Conservation (phyloP, 352 stramenopile species). For the Elongisporangium undulatum region DNA sequence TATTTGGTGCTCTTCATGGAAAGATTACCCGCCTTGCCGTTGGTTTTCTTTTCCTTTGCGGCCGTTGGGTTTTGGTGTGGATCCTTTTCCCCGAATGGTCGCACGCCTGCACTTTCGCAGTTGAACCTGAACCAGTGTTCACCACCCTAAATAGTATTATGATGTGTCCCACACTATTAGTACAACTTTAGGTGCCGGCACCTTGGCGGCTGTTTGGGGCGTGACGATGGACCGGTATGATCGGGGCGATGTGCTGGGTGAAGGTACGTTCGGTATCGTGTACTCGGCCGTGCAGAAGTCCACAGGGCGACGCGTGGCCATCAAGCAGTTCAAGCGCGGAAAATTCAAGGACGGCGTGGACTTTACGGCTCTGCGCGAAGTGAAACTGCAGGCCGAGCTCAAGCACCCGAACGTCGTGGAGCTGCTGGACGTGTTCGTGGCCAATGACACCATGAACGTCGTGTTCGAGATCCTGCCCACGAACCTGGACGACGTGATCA, state of each 20-base stretch:
- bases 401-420: slow-evolving; percentile 84
- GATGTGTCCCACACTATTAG: slow-evolving; percentile 1
- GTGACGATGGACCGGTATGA: slow-evolving; percentile 75
- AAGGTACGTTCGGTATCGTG: slow-evolving; percentile 89
- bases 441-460: slow-evolving; percentile 88
- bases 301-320: slow-evolving; percentile 64
- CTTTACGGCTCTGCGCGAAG: slow-evolving; percentile 86
- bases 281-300: slow-evolving; percentile 74
- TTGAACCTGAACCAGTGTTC: neutral
- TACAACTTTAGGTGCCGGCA: neutral
- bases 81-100: neutral
- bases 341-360: slow-evolving; percentile 89
- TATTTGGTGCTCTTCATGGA: neutral
- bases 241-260: slow-evolving; percentile 63
- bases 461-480: slow-evolving; percentile 87
- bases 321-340: slow-evolving; percentile 88
- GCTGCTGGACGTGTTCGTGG: slow-evolving; percentile 85
- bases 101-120: neutral
- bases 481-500: slow-evolving; percentile 87
- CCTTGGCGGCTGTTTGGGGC: slow-evolving; percentile 2
- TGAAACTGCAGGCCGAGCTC: slow-evolving; percentile 86
- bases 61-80: neutral
- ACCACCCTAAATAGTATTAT: neutral
- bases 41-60: neutral
- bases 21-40: neutral